Evolutionary conservation across 1,284 basidiomycete genomes (phyloP).

Genomic region (Rhodotorula sp.): DNA sequence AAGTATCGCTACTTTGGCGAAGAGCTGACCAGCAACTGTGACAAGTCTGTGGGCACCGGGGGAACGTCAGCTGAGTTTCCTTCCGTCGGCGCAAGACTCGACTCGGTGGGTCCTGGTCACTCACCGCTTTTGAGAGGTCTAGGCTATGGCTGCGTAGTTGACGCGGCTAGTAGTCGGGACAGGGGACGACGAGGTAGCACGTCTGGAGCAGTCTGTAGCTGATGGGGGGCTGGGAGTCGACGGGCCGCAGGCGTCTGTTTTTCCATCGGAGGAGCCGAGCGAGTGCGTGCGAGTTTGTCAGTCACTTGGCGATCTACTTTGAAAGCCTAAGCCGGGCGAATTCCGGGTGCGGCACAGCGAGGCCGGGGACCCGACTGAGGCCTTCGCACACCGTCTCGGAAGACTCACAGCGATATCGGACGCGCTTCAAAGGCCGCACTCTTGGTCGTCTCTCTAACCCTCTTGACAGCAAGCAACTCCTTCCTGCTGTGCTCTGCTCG

Average conservation of each 20-base stretch:
- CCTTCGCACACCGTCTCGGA: neutral
- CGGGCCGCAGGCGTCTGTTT: conserved; percentile 11
- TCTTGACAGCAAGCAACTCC: too few relatives aligned
- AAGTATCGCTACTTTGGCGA: neutral
- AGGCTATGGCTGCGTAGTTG: too few relatives aligned
- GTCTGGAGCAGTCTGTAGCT: neutral
- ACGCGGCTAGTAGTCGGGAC: neutral
- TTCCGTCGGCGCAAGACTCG: too few relatives aligned
- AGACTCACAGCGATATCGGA: conserved; percentile 9
- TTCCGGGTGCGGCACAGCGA: neutral
- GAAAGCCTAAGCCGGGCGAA: neutral
- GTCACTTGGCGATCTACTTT: too few relatives aligned
- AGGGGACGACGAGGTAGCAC: neutral
- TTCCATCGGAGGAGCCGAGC: neutral
- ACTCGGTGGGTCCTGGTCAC: too few relatives aligned
- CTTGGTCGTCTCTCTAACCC: neutral
- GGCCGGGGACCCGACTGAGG: neutral
- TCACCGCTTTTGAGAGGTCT: too few relatives aligned
- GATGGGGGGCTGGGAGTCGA: neutral
- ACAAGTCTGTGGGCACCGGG: neutral
- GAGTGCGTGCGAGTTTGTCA: neutral
- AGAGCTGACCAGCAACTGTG: neutral
- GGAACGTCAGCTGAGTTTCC: neutral
- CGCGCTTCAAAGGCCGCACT: neutral
- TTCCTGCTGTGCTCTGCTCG: too few relatives aligned